A percentile compares a stretch with the other conserved stretches of the same genome.
Evolutionary conservation across 1,284 basidiomycete species (phyloP).

Genomic region (Naganishia liquefaciens): DNA sequence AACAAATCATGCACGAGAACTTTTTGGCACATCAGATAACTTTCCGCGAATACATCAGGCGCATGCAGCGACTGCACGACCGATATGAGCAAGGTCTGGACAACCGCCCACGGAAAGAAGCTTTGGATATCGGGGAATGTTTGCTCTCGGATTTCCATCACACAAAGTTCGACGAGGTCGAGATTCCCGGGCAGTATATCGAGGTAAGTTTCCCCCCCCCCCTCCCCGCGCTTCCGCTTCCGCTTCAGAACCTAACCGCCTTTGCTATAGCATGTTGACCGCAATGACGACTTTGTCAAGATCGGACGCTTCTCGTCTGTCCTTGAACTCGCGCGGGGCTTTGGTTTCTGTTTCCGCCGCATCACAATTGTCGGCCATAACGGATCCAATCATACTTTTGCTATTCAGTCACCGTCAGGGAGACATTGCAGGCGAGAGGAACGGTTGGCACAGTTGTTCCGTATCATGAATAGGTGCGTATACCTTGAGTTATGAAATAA

Average conservation of each 20-base stretch:
- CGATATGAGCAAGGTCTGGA: conserved; percentile 86
- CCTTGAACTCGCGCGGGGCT: conserved; percentile 81
- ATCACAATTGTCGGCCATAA: conserved; percentile 92
- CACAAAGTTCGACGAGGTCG: conserved; percentile 96
- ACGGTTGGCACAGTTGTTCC: conserved; percentile 84
- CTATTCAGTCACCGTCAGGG: conserved; percentile 84
- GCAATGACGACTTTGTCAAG: conserved; percentile 85
- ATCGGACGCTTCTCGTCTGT: conserved; percentile 89
- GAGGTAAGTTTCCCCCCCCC: conserved; percentile 69
- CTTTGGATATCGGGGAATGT: conserved; percentile 87
- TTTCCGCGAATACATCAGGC: conserved; percentile 83
- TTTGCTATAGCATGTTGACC: conserved; percentile 82
- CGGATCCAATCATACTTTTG: conserved; percentile 82
- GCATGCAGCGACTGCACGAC: conserved; percentile 90
- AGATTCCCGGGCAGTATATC: conserved; percentile 97
- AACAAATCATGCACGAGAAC: conserved; percentile 90
- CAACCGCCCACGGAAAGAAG: conserved; percentile 75
- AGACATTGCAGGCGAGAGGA: conserved; percentile 91
- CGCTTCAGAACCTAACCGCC: neutral
- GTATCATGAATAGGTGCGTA: conserved; percentile 84
- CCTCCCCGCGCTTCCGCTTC: too few relatives aligned
- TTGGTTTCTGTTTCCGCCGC: conserved; percentile 85
- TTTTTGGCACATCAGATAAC: conserved; percentile 80
- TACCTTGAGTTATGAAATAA: neutral
- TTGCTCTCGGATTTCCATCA: conserved; percentile 98